Conservation (phyloP, 2,329 filamentous ascomycete species). For the Stagonosporopsis chrysanthemi region DNA sequence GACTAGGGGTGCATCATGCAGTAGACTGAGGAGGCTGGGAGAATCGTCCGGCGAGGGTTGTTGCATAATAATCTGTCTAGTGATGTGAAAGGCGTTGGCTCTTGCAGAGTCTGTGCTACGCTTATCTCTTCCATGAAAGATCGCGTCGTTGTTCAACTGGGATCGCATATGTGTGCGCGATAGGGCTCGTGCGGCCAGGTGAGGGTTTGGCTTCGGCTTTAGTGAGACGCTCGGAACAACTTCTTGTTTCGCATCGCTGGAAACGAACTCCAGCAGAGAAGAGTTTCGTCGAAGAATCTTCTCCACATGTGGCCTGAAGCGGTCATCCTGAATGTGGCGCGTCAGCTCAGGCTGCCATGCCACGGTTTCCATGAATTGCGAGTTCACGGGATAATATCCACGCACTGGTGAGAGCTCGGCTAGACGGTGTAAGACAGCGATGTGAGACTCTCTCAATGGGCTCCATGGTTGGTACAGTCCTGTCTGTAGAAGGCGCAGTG, state of each 20-base stretch:
- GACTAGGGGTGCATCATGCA: slow-evolving; percentile 49
- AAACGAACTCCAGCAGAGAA: not conserved
- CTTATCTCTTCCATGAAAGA: slow-evolving; percentile 28
- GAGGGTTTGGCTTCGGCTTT: slow-evolving; percentile 1
- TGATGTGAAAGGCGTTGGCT: slow-evolving; percentile 22
- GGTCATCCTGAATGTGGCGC: slow-evolving; percentile 42
- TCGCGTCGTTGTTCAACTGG: not conserved
- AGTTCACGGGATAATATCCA: slow-evolving; percentile 36
- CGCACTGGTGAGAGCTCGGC: slow-evolving; percentile 50
- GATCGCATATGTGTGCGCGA: not conserved
- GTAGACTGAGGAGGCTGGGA: slow-evolving; percentile 16
- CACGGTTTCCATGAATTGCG: slow-evolving; percentile 41
- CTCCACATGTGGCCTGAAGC: slow-evolving; percentile 22
- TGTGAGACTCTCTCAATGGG: slow-evolving; percentile 13
- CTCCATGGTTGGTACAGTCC: slow-evolving; percentile 56
- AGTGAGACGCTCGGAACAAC: not conserved
- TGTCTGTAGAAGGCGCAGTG: slow-evolving; percentile 59
- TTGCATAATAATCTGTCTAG: slow-evolving; percentile 24
- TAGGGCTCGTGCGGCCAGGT: slow-evolving; percentile 5
- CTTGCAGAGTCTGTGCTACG: not conserved
- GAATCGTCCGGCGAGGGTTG: slow-evolving; percentile 14
- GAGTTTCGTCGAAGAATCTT: slow-evolving; percentile 1
- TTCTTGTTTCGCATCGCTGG: not conserved
- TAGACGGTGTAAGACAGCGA: slow-evolving; percentile 30
- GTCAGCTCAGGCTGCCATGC: slow-evolving; percentile 40